Base-by-base conservation (phyloP, 768 basidiomycete genomes). In the Leucosporidium yakuticum region DNA sequence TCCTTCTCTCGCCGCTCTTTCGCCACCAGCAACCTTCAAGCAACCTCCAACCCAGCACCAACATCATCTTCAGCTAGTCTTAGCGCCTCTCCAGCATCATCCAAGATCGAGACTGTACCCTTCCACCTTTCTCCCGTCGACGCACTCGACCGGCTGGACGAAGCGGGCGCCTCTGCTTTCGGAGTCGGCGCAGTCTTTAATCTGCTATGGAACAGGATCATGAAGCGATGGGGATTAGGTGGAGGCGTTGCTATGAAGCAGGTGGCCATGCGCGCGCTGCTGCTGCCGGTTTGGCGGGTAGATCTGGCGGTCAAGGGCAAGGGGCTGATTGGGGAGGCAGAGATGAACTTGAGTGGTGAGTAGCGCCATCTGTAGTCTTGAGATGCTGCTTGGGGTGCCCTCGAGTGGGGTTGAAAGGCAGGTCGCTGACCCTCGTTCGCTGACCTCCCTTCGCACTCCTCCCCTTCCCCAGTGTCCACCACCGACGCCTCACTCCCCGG, bases 401-500 rank as follows among this genome's bases (percentile, higher is more conserved):
- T 44, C 39, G 11, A 2, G 39, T 15, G 39, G 12, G 11, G 11
- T 44, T 44, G 8, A 44, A 2, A 8, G 8, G 11, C 39, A 36
- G 17, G 11, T 44, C 39, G 39, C 14, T 15, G 8, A 15, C 11
- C 6, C 39, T 44, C 14, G 8, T 3, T 44, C 14, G 39, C 39
- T 44, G 39, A 44, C 6, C 39, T 44, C 39, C 39, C 39, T 44
- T 15, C 6, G 8, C 39, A 6, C 53, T 29, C 4, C 25, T 21
- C n/a, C 53, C 23, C 25, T 12, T 17, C 6, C n/a, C 27, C 15
- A 54, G 53, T 54, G 17, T 27, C 53, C n/a, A 29, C 53, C n/a
- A 54, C 25, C n/a, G 25, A 54, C 53, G 53, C 53, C 12, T 54
- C 53, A 17, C 53, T 54, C n/a, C 53, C 53, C 15, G 53, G 53